Base-by-base conservation (phyloP, 1,284 basidiomycete genomes). In the Taiwanofungus camphoratus region DNA sequence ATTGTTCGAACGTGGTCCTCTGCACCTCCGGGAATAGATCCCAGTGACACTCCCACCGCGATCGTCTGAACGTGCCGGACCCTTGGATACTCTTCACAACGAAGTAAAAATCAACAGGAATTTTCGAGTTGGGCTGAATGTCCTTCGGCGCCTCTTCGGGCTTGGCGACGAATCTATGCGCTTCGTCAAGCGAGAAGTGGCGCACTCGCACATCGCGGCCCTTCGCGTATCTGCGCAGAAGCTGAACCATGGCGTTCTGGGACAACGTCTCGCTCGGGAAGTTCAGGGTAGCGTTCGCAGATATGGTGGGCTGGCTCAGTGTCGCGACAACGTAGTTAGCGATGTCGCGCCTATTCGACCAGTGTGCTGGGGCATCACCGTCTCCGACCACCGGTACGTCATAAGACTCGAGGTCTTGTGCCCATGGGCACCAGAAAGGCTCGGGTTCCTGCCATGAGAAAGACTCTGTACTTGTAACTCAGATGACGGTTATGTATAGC, bases 51-150 rank as follows among this genome's bases (percentile, higher is more conserved):
- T 44, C 46, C 42, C 35, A 44, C 7, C 33, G 46, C 29, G 34
- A 18, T 8, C 42, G 34, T 3, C 39, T 26, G 34, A 48, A 41
- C 12, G 21, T 38, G 29, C 42, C 42, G 35, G 30, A 33, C 7
- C 42, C 46, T 32, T 44, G 33, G 11, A 32, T 31, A 18, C 11
- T 20, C 39, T 48, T 48, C 21, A 44, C 46, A 11, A 45, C 36
- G 37, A 42, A 45, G 21, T 35, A 49, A 36, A 49, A 49, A n/a
- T 49, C 36, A 19, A 45, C 47, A 5, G 47, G 43, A 24, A 49
- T 49, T 8, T 22, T 30, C 24, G 43, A 32, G 24, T 38, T 42
- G 29, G 27, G 15, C 31, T 22, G 30, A 15, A 49, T 42, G 15
- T 49, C 36, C 40, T 22, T 19, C 7, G 47, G 47, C 15, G 42